phyloP scores from a whole-genome alignment of 75 land plant species.

The Chamaecyparis obtusa region DNA sequence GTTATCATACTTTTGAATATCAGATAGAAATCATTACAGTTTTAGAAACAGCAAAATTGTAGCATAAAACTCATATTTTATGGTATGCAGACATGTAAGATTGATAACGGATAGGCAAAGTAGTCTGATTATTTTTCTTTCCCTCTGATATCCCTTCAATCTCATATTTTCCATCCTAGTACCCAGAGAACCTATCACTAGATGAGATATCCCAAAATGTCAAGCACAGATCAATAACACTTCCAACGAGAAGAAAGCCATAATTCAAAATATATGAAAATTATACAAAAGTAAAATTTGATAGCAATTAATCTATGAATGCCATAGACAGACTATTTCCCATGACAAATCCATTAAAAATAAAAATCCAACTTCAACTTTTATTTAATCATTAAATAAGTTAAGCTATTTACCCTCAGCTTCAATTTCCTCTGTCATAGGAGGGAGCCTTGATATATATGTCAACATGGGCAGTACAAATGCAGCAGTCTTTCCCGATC shows the following conservation, averaged over 20 bases:
- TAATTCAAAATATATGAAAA: neutral
- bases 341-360: neutral
- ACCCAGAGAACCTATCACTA: neutral
- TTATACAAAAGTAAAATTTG: neutral
- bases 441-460: slow-evolving; percentile 89
- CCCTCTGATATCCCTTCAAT: neutral
- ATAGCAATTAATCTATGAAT: neutral
- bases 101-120: neutral
- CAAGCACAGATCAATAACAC: neutral
- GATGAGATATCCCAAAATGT: neutral
- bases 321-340: neutral
- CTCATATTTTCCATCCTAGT: neutral
- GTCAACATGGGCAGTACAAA: slow-evolving; percentile 98
- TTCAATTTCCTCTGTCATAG: slow-evolving; percentile 94
- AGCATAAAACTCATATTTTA: neutral
- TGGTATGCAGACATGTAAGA: neutral
- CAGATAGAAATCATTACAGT: too few species aligned
- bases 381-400: neutral
- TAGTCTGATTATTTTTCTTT: neutral
- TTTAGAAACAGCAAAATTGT: too few species aligned
- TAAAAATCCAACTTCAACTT: neutral
- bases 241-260: neutral
- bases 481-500: slow-evolving; percentile 98
- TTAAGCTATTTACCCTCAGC: slow-evolving; percentile 67
- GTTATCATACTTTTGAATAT: too few species aligned